Evolutionary conservation across 441 rosid genomes (phyloP).

Genomic region (Jatropha podagrica): DNA sequence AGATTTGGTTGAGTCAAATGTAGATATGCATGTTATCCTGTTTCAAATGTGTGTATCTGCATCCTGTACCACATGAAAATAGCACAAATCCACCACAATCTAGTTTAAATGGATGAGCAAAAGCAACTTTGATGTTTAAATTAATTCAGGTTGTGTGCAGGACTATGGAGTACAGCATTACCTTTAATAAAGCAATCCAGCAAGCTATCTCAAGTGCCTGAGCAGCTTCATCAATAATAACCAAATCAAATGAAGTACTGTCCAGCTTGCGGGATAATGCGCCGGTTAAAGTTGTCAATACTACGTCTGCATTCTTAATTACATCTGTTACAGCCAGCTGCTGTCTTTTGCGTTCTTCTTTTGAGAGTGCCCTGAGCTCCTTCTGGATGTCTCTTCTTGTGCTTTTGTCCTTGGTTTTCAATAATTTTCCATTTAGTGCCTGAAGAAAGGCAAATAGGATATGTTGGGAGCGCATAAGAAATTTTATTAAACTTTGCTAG

Average conservation of each 20-base stretch:
- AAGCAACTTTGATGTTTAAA: background rate
- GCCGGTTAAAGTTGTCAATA: conserved; percentile 91
- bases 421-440: conserved; percentile 78
- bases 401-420: conserved; percentile 80
- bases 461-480: conserved; percentile 14
- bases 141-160: conserved; percentile 3
- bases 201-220: conserved; percentile 98
- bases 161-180: conserved; percentile 11
- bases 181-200: conserved; percentile 91
- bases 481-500: conserved; percentile 12
- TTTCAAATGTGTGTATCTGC: background rate
- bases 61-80: background rate
- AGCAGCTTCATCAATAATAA: conserved; percentile 97
- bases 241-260: conserved; percentile 75
- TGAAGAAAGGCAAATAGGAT: conserved; percentile 28
- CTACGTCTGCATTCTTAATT: conserved; percentile 77
- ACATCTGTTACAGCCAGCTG: conserved; percentile 93
- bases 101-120: conserved; percentile 11
- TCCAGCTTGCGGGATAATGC: conserved; percentile 74
- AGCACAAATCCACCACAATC: background rate
- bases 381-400: conserved; percentile 80
- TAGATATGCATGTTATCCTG: background rate
- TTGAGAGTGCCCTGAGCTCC: conserved; percentile 81
- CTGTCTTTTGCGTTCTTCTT: conserved; percentile 96
- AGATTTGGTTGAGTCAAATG: background rate